Percentiles rank a stretch among this genome's conserved stretches.
phyloP scores from a whole-genome alignment of 2,329 filamentous ascomycete genomes.

The Aspergillus candidus region DNA sequence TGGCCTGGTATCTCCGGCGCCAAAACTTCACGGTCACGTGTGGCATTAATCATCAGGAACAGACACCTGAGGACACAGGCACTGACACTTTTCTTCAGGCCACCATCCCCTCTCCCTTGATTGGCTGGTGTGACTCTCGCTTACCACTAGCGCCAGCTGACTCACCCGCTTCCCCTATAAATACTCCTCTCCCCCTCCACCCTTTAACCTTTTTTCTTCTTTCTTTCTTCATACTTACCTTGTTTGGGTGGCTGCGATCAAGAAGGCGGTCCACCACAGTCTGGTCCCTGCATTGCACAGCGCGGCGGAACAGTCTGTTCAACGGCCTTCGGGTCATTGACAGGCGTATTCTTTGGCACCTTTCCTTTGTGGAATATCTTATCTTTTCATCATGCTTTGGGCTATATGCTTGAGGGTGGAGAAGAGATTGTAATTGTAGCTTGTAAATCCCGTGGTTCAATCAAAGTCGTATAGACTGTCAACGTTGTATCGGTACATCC shows the following conservation, averaged over 20 bases:
- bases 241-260: slow-evolving; percentile 46
- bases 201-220: slow-evolving; percentile 26
- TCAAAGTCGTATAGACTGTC: too few relatives aligned
- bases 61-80: slow-evolving; percentile 13
- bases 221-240: slow-evolving; percentile 49
- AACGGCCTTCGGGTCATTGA: slow-evolving; percentile 46
- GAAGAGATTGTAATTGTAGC: slow-evolving; percentile 21
- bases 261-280: slow-evolving; percentile 40
- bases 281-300: slow-evolving; percentile 54
- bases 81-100: neutral
- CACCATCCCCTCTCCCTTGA: neutral
- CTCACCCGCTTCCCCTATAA: slow-evolving; percentile 22
- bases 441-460: too few relatives aligned
- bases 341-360: slow-evolving; percentile 48
- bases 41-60: neutral
- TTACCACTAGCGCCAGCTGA: slow-evolving; percentile 22
- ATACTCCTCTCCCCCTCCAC: slow-evolving; percentile 12
- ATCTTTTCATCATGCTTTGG: slow-evolving; percentile 40
- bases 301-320: slow-evolving; percentile 47
- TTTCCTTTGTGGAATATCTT: slow-evolving; percentile 20
- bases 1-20: slow-evolving; percentile 11
- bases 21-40: slow-evolving; percentile 26
- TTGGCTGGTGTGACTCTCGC: slow-evolving; percentile 20
- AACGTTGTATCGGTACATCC: too few relatives aligned
- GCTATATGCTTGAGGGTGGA: slow-evolving; percentile 30